phyloP scores from a whole-genome alignment of 495 filamentous ascomycete species.

The Annulohypoxylon moriforme region DNA sequence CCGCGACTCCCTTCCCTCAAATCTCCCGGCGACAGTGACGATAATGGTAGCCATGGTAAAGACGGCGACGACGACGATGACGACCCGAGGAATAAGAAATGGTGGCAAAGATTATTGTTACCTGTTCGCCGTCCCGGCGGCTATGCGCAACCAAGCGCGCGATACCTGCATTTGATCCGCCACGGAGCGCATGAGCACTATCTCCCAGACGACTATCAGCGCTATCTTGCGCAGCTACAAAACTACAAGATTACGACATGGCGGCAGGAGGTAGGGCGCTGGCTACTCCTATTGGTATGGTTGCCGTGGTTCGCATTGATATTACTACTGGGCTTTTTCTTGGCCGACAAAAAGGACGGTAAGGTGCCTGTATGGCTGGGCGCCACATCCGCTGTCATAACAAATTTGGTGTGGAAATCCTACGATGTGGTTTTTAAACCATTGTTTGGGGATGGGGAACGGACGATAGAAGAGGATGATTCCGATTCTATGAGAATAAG shows the following conservation, averaged over 20 bases:
- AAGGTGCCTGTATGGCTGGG: conserved; percentile 74
- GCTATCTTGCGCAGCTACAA: conserved; percentile 72
- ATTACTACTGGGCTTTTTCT: conserved; percentile 57
- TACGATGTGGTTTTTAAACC: conserved; percentile 77
- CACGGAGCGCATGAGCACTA: conserved; percentile 81
- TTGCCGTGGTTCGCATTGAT: conserved; percentile 66
- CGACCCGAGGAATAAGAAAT: conserved; percentile 35
- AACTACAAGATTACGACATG: conserved; percentile 75
- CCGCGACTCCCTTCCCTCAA: conserved; percentile 49
- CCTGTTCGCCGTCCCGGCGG: conserved; percentile 65
- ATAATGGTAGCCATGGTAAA: conserved; percentile 18
- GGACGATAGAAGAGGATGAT: conserved; percentile 62
- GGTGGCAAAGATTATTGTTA: conserved; percentile 47
- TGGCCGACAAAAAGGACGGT: conserved; percentile 70
- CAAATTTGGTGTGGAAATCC: conserved; percentile 71
- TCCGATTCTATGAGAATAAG: conserved; percentile 6
- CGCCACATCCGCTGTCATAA: conserved; percentile 57
- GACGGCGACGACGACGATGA: conserved; percentile 12
- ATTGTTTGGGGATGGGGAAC: conserved; percentile 90
- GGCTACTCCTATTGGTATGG: conserved; percentile 70
- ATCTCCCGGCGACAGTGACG: conserved; percentile 16
- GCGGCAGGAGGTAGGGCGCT: conserved; percentile 72
- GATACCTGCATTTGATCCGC: conserved; percentile 82
- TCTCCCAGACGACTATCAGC: conserved; percentile 78
- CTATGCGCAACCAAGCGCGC: conserved; percentile 83